A percentile compares a stretch with the other conserved stretches of the same genome.
Evolutionary conservation across 129 eudicot genomes (phyloP).

Genomic region (Logfia minima): DNA sequence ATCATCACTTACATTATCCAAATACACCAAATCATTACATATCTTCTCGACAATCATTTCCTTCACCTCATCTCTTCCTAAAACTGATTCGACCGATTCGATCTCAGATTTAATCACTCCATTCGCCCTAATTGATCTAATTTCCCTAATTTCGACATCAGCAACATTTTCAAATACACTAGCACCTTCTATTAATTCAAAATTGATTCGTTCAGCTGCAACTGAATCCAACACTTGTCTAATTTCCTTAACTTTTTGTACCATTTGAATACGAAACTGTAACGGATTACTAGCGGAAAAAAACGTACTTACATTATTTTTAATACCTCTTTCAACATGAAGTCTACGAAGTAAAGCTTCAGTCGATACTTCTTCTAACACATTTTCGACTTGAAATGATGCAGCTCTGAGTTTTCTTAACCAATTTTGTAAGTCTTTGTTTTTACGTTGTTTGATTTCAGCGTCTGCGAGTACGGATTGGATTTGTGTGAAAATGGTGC

Average conservation of each 20-base stretch:
- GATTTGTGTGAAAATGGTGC: slow-evolving; percentile 35
- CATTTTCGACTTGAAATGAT: slow-evolving; percentile 37
- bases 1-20: slow-evolving; percentile 14
- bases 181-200: slow-evolving; percentile 28
- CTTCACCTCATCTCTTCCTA: slow-evolving; percentile 25
- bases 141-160: background rate
- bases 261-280: slow-evolving; percentile 36
- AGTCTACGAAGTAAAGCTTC: slow-evolving; percentile 37
- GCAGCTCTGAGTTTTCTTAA: slow-evolving; percentile 35
- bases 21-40: background rate
- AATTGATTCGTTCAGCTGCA: slow-evolving; percentile 26
- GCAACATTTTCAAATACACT: slow-evolving; percentile 7
- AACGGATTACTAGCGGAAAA: slow-evolving; percentile 39
- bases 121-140: background rate
- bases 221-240: slow-evolving; percentile 27
- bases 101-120: slow-evolving; percentile 19
- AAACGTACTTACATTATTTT: slow-evolving; percentile 31
- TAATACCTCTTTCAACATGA: slow-evolving; percentile 36
- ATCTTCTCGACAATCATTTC: slow-evolving; percentile 28
- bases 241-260: slow-evolving; percentile 33
- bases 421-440: slow-evolving; percentile 33
- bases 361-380: slow-evolving; percentile 38
- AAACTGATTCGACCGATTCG: background rate
- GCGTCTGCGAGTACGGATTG: slow-evolving; percentile 33
- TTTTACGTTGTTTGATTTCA: slow-evolving; percentile 32